These are phyloP conservation scores for Solanum habrochaites DNA, from an alignment of 257 asterid genomes.

Conservation along the genomic window DNA sequence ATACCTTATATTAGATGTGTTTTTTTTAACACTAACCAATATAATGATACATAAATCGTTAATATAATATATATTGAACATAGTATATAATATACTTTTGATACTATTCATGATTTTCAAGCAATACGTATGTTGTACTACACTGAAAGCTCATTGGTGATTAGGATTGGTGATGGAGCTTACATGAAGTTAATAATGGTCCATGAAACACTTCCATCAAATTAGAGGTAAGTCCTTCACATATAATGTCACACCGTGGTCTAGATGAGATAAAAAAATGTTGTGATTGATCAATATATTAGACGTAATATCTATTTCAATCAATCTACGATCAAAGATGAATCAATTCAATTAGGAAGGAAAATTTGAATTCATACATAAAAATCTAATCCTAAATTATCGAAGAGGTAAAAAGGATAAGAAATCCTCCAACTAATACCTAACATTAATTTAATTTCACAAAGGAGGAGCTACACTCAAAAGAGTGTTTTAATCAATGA, in stretches of 20 bases:
- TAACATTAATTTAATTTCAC: neutral
- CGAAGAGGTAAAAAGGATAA: neutral
- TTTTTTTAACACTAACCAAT: no score
- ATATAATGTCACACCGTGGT: no score
- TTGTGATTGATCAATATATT: neutral
- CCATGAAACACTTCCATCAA: neutral
- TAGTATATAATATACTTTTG: no score
- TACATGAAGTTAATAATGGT: no score
- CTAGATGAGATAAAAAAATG: no score
- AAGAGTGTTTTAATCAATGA: no score
- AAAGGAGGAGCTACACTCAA: neutral
- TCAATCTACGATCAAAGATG: neutral
- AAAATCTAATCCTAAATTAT: neutral
- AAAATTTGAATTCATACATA: neutral
- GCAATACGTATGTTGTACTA: no score
- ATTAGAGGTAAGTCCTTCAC: neutral
- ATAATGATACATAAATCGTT: no score
- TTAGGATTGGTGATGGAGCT: no score
- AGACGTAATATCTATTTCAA: neutral
- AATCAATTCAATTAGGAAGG: neutral
- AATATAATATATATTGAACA: neutral
- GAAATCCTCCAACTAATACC: neutral
- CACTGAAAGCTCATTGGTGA: no score
- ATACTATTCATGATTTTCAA: neutral
- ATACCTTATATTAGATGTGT: no score